Conservation (phyloP, 2,329 filamentous ascomycete species). For the Nothophaeocryptopus gaeumannii region DNA sequence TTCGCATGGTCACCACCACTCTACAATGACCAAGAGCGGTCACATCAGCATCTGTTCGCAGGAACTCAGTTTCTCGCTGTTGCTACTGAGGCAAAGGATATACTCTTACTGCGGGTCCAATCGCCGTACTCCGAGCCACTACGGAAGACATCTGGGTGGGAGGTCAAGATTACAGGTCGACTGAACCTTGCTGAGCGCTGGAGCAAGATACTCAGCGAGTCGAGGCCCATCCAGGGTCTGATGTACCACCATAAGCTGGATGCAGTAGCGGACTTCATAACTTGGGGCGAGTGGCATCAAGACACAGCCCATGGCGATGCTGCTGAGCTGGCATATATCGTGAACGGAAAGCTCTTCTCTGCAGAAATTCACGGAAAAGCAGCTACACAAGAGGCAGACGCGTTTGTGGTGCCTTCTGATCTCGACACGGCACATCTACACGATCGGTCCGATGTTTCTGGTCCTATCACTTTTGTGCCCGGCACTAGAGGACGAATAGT, state of each 20-base stretch:
- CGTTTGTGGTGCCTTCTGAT: neutral
- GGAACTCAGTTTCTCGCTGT: slow-evolving; percentile 36
- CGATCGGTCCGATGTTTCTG: slow-evolving; percentile 13
- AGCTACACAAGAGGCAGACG: too few species aligned
- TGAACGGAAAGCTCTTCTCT: slow-evolving; percentile 14
- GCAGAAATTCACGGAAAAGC: neutral
- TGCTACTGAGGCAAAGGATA: slow-evolving; percentile 42
- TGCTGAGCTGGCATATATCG: slow-evolving; percentile 16
- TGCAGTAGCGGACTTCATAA: slow-evolving; percentile 7
- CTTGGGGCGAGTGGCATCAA: slow-evolving; percentile 10
- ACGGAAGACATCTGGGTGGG: slow-evolving; percentile 17
- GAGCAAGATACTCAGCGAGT: too few species aligned
- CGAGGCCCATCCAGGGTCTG: too few species aligned
- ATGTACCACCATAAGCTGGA: too few species aligned
- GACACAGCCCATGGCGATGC: neutral
- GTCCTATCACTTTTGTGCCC: slow-evolving; percentile 24
- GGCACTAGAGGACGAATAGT: slow-evolving; percentile 20
- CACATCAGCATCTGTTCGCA: slow-evolving; percentile 5
- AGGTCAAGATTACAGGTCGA: slow-evolving; percentile 3
- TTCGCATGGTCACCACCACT: slow-evolving; percentile 40
- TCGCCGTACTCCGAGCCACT: slow-evolving; percentile 38
- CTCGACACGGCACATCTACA: neutral
- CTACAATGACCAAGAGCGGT: slow-evolving; percentile 14
- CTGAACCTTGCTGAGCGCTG: neutral
- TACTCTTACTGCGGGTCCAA: slow-evolving; percentile 37